These are phyloP conservation scores for Citrus medica DNA, from an alignment of 345 rosid genomes.

Conservation along the genomic window DNA sequence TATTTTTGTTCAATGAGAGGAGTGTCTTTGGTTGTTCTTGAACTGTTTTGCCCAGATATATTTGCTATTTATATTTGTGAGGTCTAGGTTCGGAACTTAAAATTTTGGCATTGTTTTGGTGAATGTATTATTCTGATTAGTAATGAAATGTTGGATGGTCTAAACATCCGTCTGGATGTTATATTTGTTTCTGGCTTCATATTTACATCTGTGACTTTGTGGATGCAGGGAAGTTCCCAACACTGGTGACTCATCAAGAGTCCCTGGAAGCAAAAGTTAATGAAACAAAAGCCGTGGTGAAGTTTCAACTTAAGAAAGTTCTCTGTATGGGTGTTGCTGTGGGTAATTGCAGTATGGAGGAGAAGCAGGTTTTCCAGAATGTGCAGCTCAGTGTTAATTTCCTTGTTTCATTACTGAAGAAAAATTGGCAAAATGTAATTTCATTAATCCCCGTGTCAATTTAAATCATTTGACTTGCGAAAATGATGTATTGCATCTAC, in stretches of 20 bases:
- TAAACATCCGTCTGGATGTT: neutral
- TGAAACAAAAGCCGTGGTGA: conserved; percentile 70
- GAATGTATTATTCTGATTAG: neutral
- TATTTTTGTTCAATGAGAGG: neutral
- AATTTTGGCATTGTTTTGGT: neutral
- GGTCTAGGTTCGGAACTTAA: neutral
- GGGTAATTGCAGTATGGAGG: conserved; percentile 58
- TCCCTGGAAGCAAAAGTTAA: conserved; percentile 67
- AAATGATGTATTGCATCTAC: too few relatives aligned
- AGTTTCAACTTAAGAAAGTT: conserved; percentile 79
- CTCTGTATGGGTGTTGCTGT: conserved; percentile 83
- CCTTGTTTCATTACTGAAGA: conserved; percentile 72
- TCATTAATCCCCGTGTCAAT: neutral
- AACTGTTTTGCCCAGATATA: neutral
- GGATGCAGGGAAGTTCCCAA: conserved; percentile 72
- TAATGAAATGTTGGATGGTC: neutral
- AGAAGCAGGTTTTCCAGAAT: conserved; percentile 76
- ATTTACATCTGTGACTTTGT: neutral
- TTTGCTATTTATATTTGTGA: neutral
- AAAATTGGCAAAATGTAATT: conserved; percentile 78
- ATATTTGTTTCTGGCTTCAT: neutral
- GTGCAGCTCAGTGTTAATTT: conserved; percentile 77
- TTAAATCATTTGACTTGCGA: neutral
- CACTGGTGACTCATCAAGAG: conserved; percentile 71
- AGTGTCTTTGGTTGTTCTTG: neutral